phyloP scores from a whole-genome alignment of 1,284 basidiomycete species.

The Trametes hirsuta region DNA sequence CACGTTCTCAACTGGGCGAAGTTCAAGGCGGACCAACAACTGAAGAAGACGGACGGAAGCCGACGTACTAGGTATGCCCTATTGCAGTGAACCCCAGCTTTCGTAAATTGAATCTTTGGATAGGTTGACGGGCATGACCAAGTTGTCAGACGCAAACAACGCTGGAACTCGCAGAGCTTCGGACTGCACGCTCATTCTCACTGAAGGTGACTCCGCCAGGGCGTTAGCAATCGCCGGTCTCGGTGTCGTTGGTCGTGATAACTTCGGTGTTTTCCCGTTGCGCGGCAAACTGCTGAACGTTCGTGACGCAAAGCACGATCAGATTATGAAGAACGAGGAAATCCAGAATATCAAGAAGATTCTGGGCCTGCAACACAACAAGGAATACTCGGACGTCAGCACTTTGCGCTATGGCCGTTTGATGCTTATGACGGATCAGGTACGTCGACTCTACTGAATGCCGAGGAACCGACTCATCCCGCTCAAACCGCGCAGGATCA shows the following conservation, averaged over 20 bases:
- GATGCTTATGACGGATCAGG: conserved; percentile 99
- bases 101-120: not conserved
- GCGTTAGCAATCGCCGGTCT: conserved; percentile 94
- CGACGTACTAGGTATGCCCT: conserved; percentile 80
- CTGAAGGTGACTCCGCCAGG: conserved; percentile 99
- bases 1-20: conserved; percentile 95
- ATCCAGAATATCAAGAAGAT: conserved; percentile 99
- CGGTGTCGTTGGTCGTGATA: conserved; percentile 93
- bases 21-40: conserved; percentile 94
- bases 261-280: conserved; percentile 97
- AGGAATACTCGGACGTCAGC: conserved; percentile 76
- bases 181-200: conserved; percentile 94
- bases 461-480: not conserved
- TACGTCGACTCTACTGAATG: conserved; percentile 31
- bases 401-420: conserved; percentile 92
- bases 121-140: conserved; percentile 89
- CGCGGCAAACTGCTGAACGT: conserved; percentile 98
- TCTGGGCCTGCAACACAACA: conserved; percentile 93
- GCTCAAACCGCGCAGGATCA: conserved; percentile 73
- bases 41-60: conserved; percentile 96
- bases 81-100: conserved; percentile 3
- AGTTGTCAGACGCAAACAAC: conserved; percentile 97
- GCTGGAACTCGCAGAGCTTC: conserved; percentile 85
- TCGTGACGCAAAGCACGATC: conserved; percentile 93
- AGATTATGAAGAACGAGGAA: conserved; percentile 98